Base-by-base conservation (phyloP, 2,329 filamentous ascomycete species). In the Exophiala bonariae region DNA sequence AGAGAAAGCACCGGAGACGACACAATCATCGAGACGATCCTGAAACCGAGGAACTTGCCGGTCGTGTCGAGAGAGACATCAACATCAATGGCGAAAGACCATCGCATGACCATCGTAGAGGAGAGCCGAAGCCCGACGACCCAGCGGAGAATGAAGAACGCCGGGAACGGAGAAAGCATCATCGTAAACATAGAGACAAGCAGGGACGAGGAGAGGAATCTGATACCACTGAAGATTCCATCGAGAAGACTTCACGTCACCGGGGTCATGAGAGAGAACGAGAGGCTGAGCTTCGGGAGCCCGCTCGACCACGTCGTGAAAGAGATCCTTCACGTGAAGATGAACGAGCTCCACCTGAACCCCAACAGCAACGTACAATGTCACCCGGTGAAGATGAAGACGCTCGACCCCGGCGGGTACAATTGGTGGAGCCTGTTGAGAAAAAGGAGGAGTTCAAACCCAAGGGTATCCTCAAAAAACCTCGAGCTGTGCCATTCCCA, bases 401-500 rank as follows among this genome's bases (percentile, higher is more conserved):
- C 40, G 44, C 31, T 33, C 44, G 57, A 18, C 51, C 54, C 14
- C 46, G 55, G 20, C 50, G 54, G 16, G 55, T 59, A 14, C 49
- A 54, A 34, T 44, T 93, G 3, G 86, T 93, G 14, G 85, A 87
- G 4, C 88, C 87, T 1, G 86, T 75, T 2, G 77, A 81, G 61
- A 71, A 75, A 16, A 85, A 88, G 14, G 77, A 79, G 32, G 86
- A 87, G 55, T 79, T 82, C 14, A 66, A 71, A 3, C 80, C 89
- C 49, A 93, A 87, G 66, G 85, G 90, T 13, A 97, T 97, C 47
- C 75, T 97, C 34, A 93, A 95, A 66, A 79, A 81, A 44, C 91
- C 92, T 1, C 89, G 83, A 13, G 77, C 79, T 19, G 40, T 48
- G 5, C 86, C 86, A 60, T 97, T 96, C 61, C 92, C 92, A 0